A percentile compares a stretch with the other conserved stretches of the same genome.
Evolutionary conservation across 2,329 filamentous ascomycete genomes (phyloP).

Genomic region (Meredithiella fracta): DNA sequence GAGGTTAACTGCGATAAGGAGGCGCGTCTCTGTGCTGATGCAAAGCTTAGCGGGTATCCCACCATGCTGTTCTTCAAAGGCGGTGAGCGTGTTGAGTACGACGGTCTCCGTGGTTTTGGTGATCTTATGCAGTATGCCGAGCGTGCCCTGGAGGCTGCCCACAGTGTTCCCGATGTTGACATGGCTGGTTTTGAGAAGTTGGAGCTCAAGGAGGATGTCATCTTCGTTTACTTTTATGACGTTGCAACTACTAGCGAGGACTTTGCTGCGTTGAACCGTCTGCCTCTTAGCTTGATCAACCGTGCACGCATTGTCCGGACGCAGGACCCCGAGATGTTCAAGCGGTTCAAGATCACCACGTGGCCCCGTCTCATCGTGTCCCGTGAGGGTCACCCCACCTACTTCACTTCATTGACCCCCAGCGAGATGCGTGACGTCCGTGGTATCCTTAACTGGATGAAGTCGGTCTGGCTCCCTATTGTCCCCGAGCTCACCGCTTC

Average conservation of each 20-base stretch:
- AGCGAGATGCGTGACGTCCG: constrained; percentile 82
- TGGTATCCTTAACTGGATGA: constrained; percentile 77
- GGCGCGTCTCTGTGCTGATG: constrained; percentile 80
- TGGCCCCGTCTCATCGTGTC: constrained; percentile 90
- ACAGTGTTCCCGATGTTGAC: constrained; percentile 67
- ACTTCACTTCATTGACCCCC: constrained; percentile 75
- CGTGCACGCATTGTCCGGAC: constrained; percentile 90
- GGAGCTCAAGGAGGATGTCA: constrained; percentile 85
- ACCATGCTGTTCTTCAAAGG: constrained; percentile 88
- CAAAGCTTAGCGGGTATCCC: constrained; percentile 61
- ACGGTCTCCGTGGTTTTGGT: constrained; percentile 76
- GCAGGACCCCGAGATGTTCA: constrained; percentile 54
- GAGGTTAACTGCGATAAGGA: constrained; percentile 92
- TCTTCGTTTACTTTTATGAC: constrained; percentile 97
- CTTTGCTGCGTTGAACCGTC: constrained; percentile 69
- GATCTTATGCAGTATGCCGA: constrained; percentile 78
- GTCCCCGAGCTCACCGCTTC: constrained; percentile 83
- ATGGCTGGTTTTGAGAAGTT: constrained; percentile 59
- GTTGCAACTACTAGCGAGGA: constrained; percentile 87
- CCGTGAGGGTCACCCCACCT: constrained; percentile 73
- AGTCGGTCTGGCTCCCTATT: constrained; percentile 85
- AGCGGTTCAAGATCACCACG: constrained; percentile 86
- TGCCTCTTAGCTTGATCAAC: constrained; percentile 77
- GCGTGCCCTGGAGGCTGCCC: constrained; percentile 62
- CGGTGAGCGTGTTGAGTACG: constrained; percentile 82